Evolutionary conservation across 352 stramenopile species (phyloP).

Genomic region (Phytophthora tubulina): DNA sequence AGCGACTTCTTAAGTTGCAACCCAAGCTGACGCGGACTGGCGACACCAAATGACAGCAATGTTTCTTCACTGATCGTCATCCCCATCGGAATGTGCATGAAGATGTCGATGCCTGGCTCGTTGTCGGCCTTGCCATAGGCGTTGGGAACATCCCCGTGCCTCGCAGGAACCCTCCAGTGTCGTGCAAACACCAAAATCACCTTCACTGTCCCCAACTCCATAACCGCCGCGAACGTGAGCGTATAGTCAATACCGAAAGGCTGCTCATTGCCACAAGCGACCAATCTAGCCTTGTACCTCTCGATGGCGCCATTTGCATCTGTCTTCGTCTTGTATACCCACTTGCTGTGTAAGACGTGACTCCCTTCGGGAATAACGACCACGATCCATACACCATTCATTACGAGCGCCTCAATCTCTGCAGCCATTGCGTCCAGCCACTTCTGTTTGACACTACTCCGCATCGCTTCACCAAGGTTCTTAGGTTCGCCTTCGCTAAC

Average conservation of each 20-base stretch:
- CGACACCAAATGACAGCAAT: too few relatives aligned
- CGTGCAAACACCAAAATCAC: background rate
- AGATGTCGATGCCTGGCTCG: conserved; percentile 26
- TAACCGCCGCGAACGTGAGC: background rate
- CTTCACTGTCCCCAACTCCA: background rate
- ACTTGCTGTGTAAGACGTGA: conserved; percentile 25
- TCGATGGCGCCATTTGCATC: conserved; percentile 29
- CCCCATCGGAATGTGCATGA: conserved; percentile 29
- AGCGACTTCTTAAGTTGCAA: too few relatives aligned
- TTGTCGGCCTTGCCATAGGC: background rate
- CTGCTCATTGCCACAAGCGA: conserved; percentile 32
- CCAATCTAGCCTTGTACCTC: conserved; percentile 30
- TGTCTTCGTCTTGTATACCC: conserved; percentile 16
- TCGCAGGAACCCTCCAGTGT: background rate
- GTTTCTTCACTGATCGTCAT: background rate
- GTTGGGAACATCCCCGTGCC: background rate
- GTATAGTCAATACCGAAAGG: background rate
- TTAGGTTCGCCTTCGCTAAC: too few relatives aligned
- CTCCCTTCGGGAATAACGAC: background rate
- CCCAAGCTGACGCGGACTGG: too few relatives aligned
- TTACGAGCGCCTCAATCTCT: too few relatives aligned
- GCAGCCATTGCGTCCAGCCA: too few relatives aligned
- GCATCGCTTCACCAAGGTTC: too few relatives aligned
- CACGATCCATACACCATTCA: background rate
- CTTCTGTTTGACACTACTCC: too few relatives aligned